Evolutionary conservation across 768 basidiomycete genomes (phyloP).

Genomic region (Leccinum fibrillosum): DNA sequence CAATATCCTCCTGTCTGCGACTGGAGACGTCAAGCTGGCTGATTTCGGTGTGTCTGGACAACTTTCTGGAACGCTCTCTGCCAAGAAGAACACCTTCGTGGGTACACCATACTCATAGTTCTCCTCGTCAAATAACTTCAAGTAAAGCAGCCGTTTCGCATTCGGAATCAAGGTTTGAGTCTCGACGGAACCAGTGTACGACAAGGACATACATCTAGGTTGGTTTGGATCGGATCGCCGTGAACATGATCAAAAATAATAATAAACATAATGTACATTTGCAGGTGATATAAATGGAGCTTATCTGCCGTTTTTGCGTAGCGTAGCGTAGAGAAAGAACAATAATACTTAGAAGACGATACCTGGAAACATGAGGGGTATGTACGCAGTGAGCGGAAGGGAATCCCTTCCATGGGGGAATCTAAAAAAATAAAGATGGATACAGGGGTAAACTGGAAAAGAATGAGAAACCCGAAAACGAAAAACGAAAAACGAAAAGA

Average conservation of each 20-base stretch:
- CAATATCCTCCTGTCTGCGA: conserved; percentile 88
- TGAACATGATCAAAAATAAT: neutral
- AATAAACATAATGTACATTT: neutral
- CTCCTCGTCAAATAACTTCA: too few relatives aligned
- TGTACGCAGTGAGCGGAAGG: neutral
- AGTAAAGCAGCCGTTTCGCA: too few relatives aligned
- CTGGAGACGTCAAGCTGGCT: conserved; percentile 94
- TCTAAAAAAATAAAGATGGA: neutral
- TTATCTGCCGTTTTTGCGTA: neutral
- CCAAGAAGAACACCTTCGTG: conserved; percentile 98
- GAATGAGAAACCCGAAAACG: neutral
- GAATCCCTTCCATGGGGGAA: neutral
- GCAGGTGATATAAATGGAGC: neutral
- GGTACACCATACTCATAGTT: conserved; percentile 80
- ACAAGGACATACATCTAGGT: too few relatives aligned
- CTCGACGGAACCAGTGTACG: too few relatives aligned
- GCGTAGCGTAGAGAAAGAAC: neutral
- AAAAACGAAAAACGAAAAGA: neutral
- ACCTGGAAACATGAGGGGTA: neutral
- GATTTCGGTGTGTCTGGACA: conserved; percentile 99
- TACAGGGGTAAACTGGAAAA: neutral
- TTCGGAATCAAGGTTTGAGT: too few relatives aligned
- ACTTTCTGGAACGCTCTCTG: conserved; percentile 85
- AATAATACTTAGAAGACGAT: neutral
- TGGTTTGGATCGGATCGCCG: too few relatives aligned